Evolutionary conservation across 1,139 yeast genomes (phyloP).

Genomic region (Pichia sp.): DNA sequence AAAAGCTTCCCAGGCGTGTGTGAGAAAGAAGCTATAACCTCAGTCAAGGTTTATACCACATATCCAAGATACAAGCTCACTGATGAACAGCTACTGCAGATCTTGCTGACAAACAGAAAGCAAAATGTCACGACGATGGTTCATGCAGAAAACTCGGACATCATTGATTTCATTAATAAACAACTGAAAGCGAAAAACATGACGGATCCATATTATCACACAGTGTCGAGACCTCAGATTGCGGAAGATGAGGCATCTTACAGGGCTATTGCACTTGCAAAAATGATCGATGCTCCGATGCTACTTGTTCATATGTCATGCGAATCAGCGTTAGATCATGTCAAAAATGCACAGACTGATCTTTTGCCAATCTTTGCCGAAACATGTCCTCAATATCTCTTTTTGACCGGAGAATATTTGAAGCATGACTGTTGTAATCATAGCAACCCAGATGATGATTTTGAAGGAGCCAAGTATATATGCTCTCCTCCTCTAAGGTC

Average conservation of each 20-base stretch:
- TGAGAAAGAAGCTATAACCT: constrained; percentile 32
- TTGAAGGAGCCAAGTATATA: constrained; percentile 39
- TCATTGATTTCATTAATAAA: constrained; percentile 34
- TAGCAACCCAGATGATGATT: constrained; percentile 12
- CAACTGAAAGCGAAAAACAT: constrained; percentile 29
- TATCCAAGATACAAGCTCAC: constrained; percentile 34
- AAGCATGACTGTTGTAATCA: constrained; percentile 25
- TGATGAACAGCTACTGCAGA: constrained; percentile 33
- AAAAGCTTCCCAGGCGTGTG: constrained; percentile 22
- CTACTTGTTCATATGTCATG: constrained; percentile 42
- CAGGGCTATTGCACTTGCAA: constrained; percentile 32
- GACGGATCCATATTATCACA: constrained; percentile 35
- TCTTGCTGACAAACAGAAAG: constrained; percentile 32
- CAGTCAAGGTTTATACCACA: constrained; percentile 39
- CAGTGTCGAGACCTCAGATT: constrained; percentile 35
- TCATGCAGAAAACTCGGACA: constrained; percentile 42
- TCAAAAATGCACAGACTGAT: constrained; percentile 33
- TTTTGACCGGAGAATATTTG: constrained; percentile 26
- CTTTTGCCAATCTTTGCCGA: constrained; percentile 29
- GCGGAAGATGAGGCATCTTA: constrained; percentile 44
- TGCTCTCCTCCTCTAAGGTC: constrained; percentile 43
- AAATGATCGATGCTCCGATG: constrained; percentile 28
- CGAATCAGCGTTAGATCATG: constrained; percentile 33
- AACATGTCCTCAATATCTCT: constrained; percentile 42
- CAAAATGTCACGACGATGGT: constrained; percentile 38